Conservation (phyloP, 345 rosid genomes). For the Pistacia integerrima region DNA sequence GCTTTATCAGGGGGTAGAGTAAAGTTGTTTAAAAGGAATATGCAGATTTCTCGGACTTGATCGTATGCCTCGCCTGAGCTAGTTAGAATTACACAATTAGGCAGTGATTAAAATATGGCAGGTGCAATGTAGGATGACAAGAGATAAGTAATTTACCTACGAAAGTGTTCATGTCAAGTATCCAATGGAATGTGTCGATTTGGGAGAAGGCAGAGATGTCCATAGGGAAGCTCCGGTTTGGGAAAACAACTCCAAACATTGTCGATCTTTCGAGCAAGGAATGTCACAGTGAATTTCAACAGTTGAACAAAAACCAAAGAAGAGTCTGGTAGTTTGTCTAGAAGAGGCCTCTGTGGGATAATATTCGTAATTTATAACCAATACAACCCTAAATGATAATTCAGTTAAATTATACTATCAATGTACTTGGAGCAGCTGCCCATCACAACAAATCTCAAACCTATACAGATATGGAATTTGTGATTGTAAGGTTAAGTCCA, state of each 20-base stretch:
- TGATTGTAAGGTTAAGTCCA: no score
- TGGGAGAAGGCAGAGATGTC: slow-evolving; percentile 88
- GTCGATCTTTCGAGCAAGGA: not conserved
- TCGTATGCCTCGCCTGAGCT: slow-evolving; percentile 79
- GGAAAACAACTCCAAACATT: slow-evolving; percentile 97
- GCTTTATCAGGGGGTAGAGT: slow-evolving; percentile 88
- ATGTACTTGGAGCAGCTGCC: no score
- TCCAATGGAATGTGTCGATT: slow-evolving; percentile 91
- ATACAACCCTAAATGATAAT: no score
- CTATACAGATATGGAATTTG: no score
- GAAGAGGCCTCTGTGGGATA: no score
- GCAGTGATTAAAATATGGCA: not conserved
- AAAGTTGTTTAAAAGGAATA: slow-evolving; percentile 78
- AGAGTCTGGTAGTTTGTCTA: no score
- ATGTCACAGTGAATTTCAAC: no score
- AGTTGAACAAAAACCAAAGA: no score
- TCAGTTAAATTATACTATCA: no score
- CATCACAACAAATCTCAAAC: no score
- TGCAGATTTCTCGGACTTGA: slow-evolving; percentile 78
- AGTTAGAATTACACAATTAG: not conserved
- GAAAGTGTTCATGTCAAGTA: slow-evolving; percentile 96
- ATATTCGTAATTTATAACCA: no score
- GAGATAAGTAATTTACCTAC: slow-evolving; percentile 49
- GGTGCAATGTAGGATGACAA: slow-evolving; percentile 1
- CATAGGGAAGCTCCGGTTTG: slow-evolving; percentile 92